Percentiles rank a stretch among this genome's conserved stretches.
phyloP scores from a whole-genome alignment of 202 grass and related monocot genomes.

The Elaeis oleifera region DNA sequence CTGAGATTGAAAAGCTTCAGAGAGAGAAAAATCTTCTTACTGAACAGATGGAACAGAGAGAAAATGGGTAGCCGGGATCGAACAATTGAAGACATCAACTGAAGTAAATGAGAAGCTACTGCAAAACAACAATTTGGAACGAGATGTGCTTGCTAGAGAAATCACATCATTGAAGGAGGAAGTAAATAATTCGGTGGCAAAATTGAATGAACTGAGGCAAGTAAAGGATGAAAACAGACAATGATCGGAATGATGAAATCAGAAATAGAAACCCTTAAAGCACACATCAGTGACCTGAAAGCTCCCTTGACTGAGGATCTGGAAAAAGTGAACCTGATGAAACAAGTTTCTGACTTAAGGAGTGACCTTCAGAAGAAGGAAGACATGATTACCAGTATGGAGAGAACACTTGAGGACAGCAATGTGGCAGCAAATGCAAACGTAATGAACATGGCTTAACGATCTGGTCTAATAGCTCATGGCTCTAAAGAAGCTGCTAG shows the following conservation, averaged over 20 bases:
- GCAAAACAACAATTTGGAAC: slow-evolving; percentile 35
- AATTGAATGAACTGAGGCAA: slow-evolving; percentile 39
- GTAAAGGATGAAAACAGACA: slow-evolving; percentile 43
- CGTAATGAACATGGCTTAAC: slow-evolving; percentile 1
- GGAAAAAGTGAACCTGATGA: slow-evolving; percentile 56
- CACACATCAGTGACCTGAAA: slow-evolving; percentile 45
- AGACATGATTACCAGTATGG: slow-evolving; percentile 22
- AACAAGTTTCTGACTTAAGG: slow-evolving; percentile 38
- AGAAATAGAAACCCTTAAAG: slow-evolving; percentile 44
- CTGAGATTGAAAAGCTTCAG: slow-evolving; percentile 43
- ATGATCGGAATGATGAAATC: slow-evolving; percentile 36
- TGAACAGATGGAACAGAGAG: slow-evolving; percentile 39
- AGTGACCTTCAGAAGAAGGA: slow-evolving; percentile 32
- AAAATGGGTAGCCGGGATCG: slow-evolving; percentile 36
- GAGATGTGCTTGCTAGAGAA: slow-evolving; percentile 45
- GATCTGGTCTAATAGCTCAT: neutral
- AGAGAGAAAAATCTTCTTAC: slow-evolving; percentile 43
- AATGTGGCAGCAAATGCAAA: neutral
- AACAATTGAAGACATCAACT: slow-evolving; percentile 20
- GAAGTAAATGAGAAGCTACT: slow-evolving; percentile 41
- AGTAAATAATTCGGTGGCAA: slow-evolving; percentile 37
- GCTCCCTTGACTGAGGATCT: slow-evolving; percentile 38
- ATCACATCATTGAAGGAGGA: slow-evolving; percentile 41
- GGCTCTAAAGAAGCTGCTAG: neutral
- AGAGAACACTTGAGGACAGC: neutral